A percentile compares a stretch with the other conserved stretches of the same genome.
Conservation (phyloP, 164 flowering plant species). For the Nymphaea thermarum region DNA sequence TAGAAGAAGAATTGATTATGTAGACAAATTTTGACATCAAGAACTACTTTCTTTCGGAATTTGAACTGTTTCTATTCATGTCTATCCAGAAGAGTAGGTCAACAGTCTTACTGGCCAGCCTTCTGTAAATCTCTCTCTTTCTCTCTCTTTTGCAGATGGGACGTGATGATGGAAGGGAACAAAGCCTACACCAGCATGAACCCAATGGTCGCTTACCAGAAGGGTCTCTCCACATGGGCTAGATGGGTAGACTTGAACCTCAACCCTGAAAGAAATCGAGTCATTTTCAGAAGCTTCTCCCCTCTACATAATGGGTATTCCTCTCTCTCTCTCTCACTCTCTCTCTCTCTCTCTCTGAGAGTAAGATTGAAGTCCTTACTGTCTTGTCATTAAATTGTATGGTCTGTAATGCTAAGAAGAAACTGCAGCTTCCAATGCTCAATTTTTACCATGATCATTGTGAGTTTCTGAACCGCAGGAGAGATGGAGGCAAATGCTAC, state of each 20-base stretch:
- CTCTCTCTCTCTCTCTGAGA: neutral
- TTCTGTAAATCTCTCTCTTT: no score
- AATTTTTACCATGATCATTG: neutral
- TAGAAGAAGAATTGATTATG: no score
- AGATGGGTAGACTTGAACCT: conserved; percentile 74
- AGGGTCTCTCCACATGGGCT: conserved; percentile 79
- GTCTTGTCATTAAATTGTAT: neutral
- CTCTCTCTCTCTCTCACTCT: neutral
- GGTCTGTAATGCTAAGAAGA: neutral
- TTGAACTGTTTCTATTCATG: no score
- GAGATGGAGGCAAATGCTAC: conserved; percentile 75
- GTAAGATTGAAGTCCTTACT: neutral
- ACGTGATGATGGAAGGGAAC: conserved; percentile 55
- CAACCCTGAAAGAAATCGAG: conserved; percentile 42
- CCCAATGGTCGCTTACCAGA: conserved; percentile 74
- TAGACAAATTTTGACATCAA: no score
- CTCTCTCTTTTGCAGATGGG: conserved; percentile 47
- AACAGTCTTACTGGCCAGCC: no score
- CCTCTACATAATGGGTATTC: conserved; percentile 71
- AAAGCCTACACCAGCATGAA: conserved; percentile 33
- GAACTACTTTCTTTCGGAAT: no score
- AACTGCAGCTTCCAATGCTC: neutral
- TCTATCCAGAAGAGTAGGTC: no score
- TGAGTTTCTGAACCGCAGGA: conserved; percentile 16
- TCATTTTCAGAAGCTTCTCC: conserved; percentile 72